Base-by-base conservation (phyloP, 441 rosid species). In the Geranium incanum region DNA sequence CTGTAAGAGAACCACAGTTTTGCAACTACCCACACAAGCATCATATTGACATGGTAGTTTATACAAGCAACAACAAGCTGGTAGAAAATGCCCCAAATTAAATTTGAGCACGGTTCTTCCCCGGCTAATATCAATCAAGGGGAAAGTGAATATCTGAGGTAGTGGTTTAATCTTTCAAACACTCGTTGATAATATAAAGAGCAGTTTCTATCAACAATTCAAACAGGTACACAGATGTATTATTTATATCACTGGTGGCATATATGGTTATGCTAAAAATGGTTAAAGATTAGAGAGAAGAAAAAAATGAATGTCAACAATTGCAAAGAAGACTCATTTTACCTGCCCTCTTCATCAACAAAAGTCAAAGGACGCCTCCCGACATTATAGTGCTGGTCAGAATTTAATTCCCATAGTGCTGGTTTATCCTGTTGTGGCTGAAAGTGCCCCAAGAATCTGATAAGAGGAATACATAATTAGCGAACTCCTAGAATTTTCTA, bases 391-490 rank as follows among this genome's bases (percentile, higher is more conserved):
- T 89, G 97, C 77, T 90, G 93, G 78, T 90, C 99, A 16, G 98
- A 88, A 80, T 84, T 89, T 81, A 96, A 78, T 72, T 96, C 98
- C 99, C 98, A 96, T 66, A 90, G 72, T 33, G 93, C 90, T 52
- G 96, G 95, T 74, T 77, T 93, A 71, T 89, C 97, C 75, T 78
- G 78, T 66, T 89, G 91, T 67, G 97, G 97, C 80, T 85, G 97
- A 70, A 92, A 93, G 81, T 93, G 85, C 66, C 99, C 99, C 78
- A 96, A 84, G 74, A 96, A 95, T 75, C 99, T 94, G 90, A 70
- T 78, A 69, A 80, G 12, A 52, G 52, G 57, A 64, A 36, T 19
- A 52, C 2, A 18, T 65, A 68, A 69, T 36, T 68, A n/a, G 15
- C 50, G 18, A 38, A 28, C 0, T 0, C 28, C 6, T 4, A 7